Evolutionary conservation across 2,329 filamentous ascomycete species (phyloP).

Genomic region (Verticillium alfalfae): DNA sequence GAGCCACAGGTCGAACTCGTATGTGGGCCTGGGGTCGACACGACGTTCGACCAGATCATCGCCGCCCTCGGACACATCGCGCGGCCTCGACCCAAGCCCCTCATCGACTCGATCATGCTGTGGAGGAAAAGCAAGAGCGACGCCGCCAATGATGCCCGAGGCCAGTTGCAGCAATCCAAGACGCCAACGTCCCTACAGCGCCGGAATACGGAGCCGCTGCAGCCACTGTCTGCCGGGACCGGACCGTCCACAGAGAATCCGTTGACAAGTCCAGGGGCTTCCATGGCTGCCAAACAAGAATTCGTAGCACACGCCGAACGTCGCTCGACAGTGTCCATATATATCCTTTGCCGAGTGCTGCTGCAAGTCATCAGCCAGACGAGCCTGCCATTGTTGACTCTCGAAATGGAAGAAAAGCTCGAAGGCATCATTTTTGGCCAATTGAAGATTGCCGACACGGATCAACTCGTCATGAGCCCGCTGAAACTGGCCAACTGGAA

Average conservation of each 20-base stretch:
- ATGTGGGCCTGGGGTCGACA: constrained; percentile 84
- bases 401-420: constrained; percentile 88
- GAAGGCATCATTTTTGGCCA: constrained; percentile 97
- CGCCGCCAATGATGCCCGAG: constrained; percentile 65
- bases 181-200: constrained; percentile 47
- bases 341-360: constrained; percentile 87
- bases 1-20: constrained; percentile 83
- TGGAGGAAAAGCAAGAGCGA: constrained; percentile 98
- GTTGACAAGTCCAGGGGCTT: constrained; percentile 19
- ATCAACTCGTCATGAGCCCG: constrained; percentile 70
- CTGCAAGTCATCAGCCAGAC: constrained; percentile 93
- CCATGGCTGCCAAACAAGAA: constrained; percentile 55
- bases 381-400: constrained; percentile 72
- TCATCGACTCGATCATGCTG: constrained; percentile 97
- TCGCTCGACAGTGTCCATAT: constrained; percentile 89
- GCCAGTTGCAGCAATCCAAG: constrained; percentile 49
- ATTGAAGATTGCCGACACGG: constrained; percentile 79
- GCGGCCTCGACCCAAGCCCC: constrained; percentile 84
- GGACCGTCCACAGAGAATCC: constrained; percentile 23
- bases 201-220: constrained; percentile 69
- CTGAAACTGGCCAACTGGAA: constrained; percentile 93
- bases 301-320: constrained; percentile 77
- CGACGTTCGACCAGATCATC: constrained; percentile 89
- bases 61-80: constrained; percentile 91
- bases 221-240: constrained; percentile 29